Base-by-base conservation (phyloP, 2,329 filamentous ascomycete genomes). In the Aspergillus cejpii region DNA sequence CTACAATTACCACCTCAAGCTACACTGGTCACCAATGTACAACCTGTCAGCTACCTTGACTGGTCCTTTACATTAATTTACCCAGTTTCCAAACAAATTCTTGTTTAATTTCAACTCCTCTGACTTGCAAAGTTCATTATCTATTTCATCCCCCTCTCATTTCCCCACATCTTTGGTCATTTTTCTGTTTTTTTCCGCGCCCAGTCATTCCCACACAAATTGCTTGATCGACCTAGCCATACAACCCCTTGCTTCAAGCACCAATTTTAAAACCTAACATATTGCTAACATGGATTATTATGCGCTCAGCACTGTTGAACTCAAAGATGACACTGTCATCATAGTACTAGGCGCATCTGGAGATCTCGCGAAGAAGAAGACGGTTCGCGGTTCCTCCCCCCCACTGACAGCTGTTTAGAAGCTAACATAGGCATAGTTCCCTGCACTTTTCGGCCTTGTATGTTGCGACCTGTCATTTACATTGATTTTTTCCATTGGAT, bases 361-460 rank as follows among this genome's bases (percentile, higher is more conserved):
- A 63, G 92, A 98, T 77, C 75, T 98, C 57, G 92, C 92, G 41
- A 98, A 98, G 80, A 98, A 98, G 84, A 98, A 98, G 84, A 98
- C 92, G 37, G 89, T 94, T 73, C 68, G 81, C 68, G 51, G 40
- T 46, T 26, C 26, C 38, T 34, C 43, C 37, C 31, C 20, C 37
- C 19, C 26, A 19, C 34, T 29, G 37, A 44, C 45, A 44, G 37
- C 19, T 17, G 51, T 45, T 42, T 24, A 41, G 19, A 48, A 43
- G 50, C 56, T 64, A 51, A 60, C 42, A 19, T 38, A 17, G 43
- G 15, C 31, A 46, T 56, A 95, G 87, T 98, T 94, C 74, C 92
- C 92, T 56, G 92, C 92, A 49, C 83, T 98, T 45, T 98, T 98
- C 68, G 92, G 92, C 59, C 83, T 98, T 63, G 90, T 96, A 80